These are phyloP conservation scores for Combretum micranthum DNA, from an alignment of 345 rosid species.

Conservation along the genomic window DNA sequence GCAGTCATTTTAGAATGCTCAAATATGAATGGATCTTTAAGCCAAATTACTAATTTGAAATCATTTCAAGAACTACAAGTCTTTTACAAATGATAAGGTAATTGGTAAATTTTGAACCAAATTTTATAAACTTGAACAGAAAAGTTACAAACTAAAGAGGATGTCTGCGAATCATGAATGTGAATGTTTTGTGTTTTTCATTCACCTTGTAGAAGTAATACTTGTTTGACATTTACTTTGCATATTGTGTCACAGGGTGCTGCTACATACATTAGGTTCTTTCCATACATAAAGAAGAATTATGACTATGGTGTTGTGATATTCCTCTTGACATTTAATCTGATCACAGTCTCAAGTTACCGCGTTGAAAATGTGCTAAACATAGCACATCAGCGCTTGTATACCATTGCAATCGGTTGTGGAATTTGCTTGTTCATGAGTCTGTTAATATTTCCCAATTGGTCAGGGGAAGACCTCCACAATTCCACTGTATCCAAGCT, in stretches of 20 bases:
- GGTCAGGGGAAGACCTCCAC: slow-evolving; percentile 92
- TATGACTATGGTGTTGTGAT: slow-evolving; percentile 86
- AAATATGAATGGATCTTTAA: too few relatives aligned
- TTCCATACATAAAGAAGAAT: slow-evolving; percentile 77
- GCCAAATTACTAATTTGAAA: too few relatives aligned
- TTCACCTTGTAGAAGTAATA: too few relatives aligned
- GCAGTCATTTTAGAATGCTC: too few relatives aligned
- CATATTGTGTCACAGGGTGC: slow-evolving; percentile 32
- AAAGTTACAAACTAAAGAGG: too few relatives aligned
- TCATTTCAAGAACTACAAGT: too few relatives aligned
- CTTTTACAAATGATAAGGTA: neutral
- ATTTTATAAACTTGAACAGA: neutral
- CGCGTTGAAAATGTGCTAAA: slow-evolving; percentile 48
- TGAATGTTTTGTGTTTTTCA: too few relatives aligned
- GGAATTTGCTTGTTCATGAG: slow-evolving; percentile 73
- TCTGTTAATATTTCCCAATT: slow-evolving; percentile 60
- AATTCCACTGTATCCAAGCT: slow-evolving; percentile 60
- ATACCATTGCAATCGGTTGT: slow-evolving; percentile 69
- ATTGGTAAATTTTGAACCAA: neutral
- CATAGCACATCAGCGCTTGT: slow-evolving; percentile 59
- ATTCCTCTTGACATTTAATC: slow-evolving; percentile 74
- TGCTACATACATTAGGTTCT: slow-evolving; percentile 69
- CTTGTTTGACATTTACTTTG: too few relatives aligned
- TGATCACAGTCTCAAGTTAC: slow-evolving; percentile 80
- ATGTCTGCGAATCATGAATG: too few relatives aligned